phyloP scores from a whole-genome alignment of 192 early-diverging fungal species.

The Mortierella alpina region DNA sequence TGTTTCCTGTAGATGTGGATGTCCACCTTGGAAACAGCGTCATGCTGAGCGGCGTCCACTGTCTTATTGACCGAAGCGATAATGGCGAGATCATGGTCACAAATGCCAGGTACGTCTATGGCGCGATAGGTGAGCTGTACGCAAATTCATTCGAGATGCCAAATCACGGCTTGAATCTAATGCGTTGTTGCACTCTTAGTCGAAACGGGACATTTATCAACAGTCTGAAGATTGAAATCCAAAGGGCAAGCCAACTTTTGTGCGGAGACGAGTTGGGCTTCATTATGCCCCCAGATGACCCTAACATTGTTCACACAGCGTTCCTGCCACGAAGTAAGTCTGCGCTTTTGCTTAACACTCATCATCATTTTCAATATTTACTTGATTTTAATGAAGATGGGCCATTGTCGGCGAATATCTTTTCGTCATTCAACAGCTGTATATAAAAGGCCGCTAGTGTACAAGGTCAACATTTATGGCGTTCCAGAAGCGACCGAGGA shows the following conservation, averaged over 20 bases:
- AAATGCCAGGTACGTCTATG: conserved; percentile 5
- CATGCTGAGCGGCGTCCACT: not conserved
- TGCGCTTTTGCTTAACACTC: too few relatives aligned
- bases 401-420: too few relatives aligned
- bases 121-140: too few relatives aligned
- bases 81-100: not conserved
- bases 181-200: not conserved
- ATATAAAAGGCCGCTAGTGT: too few relatives aligned
- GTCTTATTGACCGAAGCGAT: conserved; percentile 1
- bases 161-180: not conserved
- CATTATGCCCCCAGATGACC: conserved; percentile 9
- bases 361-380: too few relatives aligned
- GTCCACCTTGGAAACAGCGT: not conserved
- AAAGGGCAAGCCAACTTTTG: conserved; percentile 5
- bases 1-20: not conserved
- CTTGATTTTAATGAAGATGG: too few relatives aligned
- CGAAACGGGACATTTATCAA: conserved; percentile 23
- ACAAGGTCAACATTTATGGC: too few relatives aligned
- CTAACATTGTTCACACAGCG: too few relatives aligned
- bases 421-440: too few relatives aligned
- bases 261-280: conserved; percentile 27
- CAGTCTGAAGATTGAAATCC: not conserved
- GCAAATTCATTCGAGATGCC: not conserved
- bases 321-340: too few relatives aligned
- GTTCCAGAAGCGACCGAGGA: too few relatives aligned